These are phyloP conservation scores for Bauhinia variegata DNA, from an alignment of 306 rosid species.

Conservation along the genomic window DNA sequence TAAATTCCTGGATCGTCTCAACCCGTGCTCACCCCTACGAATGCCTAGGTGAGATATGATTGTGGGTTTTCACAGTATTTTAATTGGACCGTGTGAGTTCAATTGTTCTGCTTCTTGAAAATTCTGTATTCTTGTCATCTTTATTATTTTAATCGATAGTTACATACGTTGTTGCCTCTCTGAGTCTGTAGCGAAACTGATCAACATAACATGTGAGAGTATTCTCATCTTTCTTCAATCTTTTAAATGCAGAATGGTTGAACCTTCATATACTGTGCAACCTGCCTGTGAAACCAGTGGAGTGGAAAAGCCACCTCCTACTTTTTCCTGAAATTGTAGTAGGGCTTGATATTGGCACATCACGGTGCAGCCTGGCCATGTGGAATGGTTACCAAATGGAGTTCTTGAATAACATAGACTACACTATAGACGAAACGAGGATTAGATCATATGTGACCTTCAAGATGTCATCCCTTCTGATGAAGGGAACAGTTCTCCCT, in stretches of 20 bases:
- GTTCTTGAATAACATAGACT: slow-evolving; percentile 70
- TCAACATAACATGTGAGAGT: neutral
- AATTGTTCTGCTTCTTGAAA: too few relatives aligned
- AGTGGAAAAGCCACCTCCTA: too few relatives aligned
- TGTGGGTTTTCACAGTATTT: neutral
- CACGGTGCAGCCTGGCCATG: slow-evolving; percentile 80
- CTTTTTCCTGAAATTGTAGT: slow-evolving; percentile 77
- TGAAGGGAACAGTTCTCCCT: too few relatives aligned
- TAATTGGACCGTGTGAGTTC: neutral
- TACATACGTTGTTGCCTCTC: too few relatives aligned
- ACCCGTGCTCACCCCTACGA: too few relatives aligned
- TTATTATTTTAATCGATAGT: neutral
- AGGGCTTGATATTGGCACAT: slow-evolving; percentile 88
- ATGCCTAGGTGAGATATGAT: neutral
- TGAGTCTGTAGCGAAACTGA: too few relatives aligned
- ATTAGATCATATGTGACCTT: slow-evolving; percentile 79
- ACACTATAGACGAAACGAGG: slow-evolving; percentile 67
- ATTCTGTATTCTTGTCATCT: neutral
- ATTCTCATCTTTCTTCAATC: neutral
- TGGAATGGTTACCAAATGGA: slow-evolving; percentile 89
- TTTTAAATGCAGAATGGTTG: slow-evolving; percentile 73
- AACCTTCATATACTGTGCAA: too few relatives aligned
- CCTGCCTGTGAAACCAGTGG: slow-evolving; percentile 72
- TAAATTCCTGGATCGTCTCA: too few relatives aligned
- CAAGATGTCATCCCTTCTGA: slow-evolving; percentile 69